phyloP scores from a whole-genome alignment of 768 basidiomycete genomes.

The Lactifluus echinatus region DNA sequence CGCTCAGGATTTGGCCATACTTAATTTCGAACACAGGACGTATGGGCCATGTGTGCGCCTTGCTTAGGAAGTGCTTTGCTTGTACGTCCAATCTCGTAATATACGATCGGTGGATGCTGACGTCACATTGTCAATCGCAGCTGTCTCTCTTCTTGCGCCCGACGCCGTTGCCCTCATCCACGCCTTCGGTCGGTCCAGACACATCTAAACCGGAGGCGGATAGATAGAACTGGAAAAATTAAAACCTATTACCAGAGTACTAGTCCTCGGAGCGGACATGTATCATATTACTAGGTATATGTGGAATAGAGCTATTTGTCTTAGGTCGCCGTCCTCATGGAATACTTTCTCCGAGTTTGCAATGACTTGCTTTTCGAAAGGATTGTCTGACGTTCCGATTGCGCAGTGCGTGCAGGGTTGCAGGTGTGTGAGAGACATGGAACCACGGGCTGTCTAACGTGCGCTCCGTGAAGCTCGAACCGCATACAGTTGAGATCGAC shows the following conservation, averaged over 20 bases:
- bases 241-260: not conserved
- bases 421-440: not conserved
- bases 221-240: not conserved
- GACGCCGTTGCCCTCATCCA: conserved; percentile 1
- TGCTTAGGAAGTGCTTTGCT: conserved; percentile 19
- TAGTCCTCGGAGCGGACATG: not conserved
- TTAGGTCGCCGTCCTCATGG: not conserved
- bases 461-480: not conserved
- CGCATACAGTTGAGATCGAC: not conserved
- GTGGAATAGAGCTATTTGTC: not conserved
- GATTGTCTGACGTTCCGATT: not conserved
- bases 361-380: not conserved
- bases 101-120: not conserved
- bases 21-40: conserved; percentile 10
- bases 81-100: conserved; percentile 5
- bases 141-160: conserved; percentile 17
- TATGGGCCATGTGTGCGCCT: conserved; percentile 21
- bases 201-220: not conserved
- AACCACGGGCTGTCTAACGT: not conserved
- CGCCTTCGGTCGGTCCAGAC: not conserved
- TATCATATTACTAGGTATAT: conserved; percentile 1
- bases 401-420: not conserved
- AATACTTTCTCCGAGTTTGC: not conserved
- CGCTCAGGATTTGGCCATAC: conserved; percentile 2
- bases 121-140: conserved; percentile 4